Evolutionary conservation across 2,329 filamentous ascomycete species (phyloP), one percentile per base, ranked within the genome.

Genomic region (Clonostachys solani): DNA sequence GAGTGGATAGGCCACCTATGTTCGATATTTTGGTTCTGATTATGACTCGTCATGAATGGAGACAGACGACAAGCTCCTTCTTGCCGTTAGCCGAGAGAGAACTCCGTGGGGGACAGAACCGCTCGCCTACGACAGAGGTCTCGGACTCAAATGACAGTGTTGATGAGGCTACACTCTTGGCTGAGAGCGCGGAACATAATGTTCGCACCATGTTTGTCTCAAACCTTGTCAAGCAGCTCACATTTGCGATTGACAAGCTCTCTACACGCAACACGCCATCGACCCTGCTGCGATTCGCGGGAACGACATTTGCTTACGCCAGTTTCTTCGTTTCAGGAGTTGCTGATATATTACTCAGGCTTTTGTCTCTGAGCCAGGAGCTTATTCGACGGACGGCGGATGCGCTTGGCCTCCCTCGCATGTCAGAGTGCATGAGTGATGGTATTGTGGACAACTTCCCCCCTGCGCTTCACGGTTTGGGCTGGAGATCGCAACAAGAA

Each of bases 261-360:
- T 91, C 89, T 15, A 73, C 89, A 57, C 81, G 89, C 43, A 86
- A 90, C 49, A 73, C 73, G 5, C 78, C 80, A 2, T 58, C 73
- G 17, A 86, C 82, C 55, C 65, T 91, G 49, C 88, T 96, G 49
- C 86, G 87, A 33, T 96, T 96, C 62, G 90, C 89, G 46, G 92
- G 89, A 50, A 95, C 94, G 66, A 89, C 90, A 5, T 92, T 88
- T 59, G 91, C 92, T 3, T 96, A 95, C 64, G 91, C 89, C 33
- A 96, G 95, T 66, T 94, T 92, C 68, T 96, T 95, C 59, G 92
- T 89, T 29, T 89, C 90, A 0, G 89, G 89, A 5, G 81, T 95
- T 47, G 87, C 89, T 8, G 90, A 95, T 59, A 81, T 95, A 44
- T 74, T 96, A 43, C 81, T 92, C 23, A 82, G 90, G 15, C 71